Conservation (phyloP, 140 eudicot species). For the Flaveria floridana region DNA sequence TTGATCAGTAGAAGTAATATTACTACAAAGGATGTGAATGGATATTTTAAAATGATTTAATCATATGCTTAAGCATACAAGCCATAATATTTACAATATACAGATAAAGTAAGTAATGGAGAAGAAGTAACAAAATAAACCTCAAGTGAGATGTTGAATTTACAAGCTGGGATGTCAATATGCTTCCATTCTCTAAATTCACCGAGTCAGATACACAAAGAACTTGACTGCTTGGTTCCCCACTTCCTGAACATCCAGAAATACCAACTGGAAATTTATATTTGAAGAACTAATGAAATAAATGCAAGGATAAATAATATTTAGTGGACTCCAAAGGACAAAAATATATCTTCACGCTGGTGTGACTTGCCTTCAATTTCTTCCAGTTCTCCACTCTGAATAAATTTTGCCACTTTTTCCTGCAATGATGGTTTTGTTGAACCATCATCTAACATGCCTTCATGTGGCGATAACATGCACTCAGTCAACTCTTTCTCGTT, state of each 20-base stretch:
- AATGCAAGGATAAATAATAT: conserved; percentile 2
- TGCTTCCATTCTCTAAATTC: conserved; percentile 34
- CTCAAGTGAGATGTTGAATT: conserved; percentile 42
- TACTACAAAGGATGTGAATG: conserved; percentile 30
- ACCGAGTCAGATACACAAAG: conserved; percentile 27
- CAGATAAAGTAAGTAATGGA: conserved; percentile 5
- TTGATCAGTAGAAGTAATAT: conserved; percentile 36
- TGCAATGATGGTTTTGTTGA: conserved; percentile 42
- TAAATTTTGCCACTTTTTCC: conserved; percentile 72
- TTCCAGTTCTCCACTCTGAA: conserved; percentile 70
- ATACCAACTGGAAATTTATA: conserved; percentile 24
- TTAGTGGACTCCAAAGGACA: conserved; percentile 7
- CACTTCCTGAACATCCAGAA: conserved; percentile 44
- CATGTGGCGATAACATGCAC: conserved; percentile 33
- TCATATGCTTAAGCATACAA: neutral
- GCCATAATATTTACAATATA: neutral
- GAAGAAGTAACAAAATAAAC: conserved; percentile 34
- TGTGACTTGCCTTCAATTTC: conserved; percentile 52
- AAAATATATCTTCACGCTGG: conserved; percentile 4
- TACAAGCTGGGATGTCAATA: conserved; percentile 40
- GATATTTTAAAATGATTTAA: neutral
- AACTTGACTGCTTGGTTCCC: conserved; percentile 27
- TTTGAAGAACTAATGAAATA: conserved; percentile 17
- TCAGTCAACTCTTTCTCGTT: conserved; percentile 40
- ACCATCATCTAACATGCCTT: conserved; percentile 31